phyloP scores from a whole-genome alignment of 306 rosid species.

The Casuarina cunninghamiana region DNA sequence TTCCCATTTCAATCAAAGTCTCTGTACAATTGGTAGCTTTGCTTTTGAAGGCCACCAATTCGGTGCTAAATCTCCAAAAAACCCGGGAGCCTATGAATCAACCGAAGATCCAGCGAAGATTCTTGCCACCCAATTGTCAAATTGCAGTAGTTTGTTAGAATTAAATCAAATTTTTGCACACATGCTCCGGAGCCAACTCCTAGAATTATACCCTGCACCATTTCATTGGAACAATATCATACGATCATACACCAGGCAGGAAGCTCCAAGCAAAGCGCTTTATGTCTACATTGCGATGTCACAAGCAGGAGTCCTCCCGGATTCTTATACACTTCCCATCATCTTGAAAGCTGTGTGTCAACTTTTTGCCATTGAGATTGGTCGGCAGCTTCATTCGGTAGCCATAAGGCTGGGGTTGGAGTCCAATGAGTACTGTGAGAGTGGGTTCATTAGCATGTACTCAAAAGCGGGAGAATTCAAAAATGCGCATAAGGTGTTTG shows the following conservation, averaged over 20 bases:
- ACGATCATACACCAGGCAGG: slow-evolving; percentile 55
- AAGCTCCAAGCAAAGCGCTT: slow-evolving; percentile 50
- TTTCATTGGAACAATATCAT: slow-evolving; percentile 70
- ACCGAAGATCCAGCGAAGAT: slow-evolving; percentile 25
- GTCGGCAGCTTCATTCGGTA: slow-evolving; percentile 56
- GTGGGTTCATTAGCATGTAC: slow-evolving; percentile 57
- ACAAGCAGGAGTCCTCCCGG: slow-evolving; percentile 54
- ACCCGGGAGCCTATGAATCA: not conserved
- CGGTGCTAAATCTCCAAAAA: not conserved
- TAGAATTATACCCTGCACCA: slow-evolving; percentile 42
- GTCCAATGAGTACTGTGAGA: slow-evolving; percentile 61
- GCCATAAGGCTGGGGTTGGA: slow-evolving; percentile 59
- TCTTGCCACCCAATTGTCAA: slow-evolving; percentile 37
- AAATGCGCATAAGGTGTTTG: slow-evolving; percentile 60
- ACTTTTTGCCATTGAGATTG: slow-evolving; percentile 34
- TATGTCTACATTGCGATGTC: slow-evolving; percentile 44
- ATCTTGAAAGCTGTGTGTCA: slow-evolving; percentile 56
- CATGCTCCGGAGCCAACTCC: slow-evolving; percentile 41
- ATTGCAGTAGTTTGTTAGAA: slow-evolving; percentile 28
- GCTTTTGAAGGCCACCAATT: slow-evolving; percentile 10
- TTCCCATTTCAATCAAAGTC: slow-evolving; percentile 14
- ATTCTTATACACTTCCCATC: slow-evolving; percentile 67
- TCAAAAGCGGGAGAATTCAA: slow-evolving; percentile 59
- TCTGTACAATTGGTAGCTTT: not conserved
- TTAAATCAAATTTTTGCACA: slow-evolving; percentile 45